phyloP scores from a whole-genome alignment of 2,329 filamentous ascomycete species.

The Geoglossum cookeanum region DNA sequence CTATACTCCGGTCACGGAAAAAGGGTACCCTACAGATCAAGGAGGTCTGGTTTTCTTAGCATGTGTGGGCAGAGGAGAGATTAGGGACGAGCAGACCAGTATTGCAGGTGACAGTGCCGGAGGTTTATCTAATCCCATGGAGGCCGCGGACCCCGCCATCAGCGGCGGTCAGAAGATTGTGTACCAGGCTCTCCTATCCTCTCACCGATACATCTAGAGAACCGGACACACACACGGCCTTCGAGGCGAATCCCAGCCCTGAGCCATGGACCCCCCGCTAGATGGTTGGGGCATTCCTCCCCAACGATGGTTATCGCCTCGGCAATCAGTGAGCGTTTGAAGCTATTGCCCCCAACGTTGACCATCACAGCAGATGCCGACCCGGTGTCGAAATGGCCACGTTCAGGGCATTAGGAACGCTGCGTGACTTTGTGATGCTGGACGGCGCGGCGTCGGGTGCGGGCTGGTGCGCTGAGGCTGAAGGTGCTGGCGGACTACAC shows the following conservation, averaged over 20 bases:
- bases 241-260: background rate
- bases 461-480: background rate
- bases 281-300: background rate
- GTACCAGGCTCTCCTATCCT: slow-evolving; percentile 1
- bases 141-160: background rate
- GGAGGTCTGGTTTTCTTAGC: background rate
- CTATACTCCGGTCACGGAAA: background rate
- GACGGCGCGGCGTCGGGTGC: background rate
- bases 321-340: background rate
- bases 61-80: background rate
- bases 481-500: background rate
- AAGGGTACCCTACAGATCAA: background rate
- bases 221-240: background rate
- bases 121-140: background rate
- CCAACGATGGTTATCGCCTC: background rate
- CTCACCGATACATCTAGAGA: background rate
- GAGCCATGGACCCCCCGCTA: background rate
- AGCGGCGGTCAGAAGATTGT: background rate
- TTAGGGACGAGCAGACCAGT: background rate
- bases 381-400: background rate
- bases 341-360: background rate
- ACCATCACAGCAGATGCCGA: background rate
- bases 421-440: slow-evolving; percentile 4
- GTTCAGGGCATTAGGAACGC: background rate
- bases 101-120: slow-evolving; percentile 1